Conservation (phyloP, 768 basidiomycete genomes). For the Phaeolepiota aurea region DNA sequence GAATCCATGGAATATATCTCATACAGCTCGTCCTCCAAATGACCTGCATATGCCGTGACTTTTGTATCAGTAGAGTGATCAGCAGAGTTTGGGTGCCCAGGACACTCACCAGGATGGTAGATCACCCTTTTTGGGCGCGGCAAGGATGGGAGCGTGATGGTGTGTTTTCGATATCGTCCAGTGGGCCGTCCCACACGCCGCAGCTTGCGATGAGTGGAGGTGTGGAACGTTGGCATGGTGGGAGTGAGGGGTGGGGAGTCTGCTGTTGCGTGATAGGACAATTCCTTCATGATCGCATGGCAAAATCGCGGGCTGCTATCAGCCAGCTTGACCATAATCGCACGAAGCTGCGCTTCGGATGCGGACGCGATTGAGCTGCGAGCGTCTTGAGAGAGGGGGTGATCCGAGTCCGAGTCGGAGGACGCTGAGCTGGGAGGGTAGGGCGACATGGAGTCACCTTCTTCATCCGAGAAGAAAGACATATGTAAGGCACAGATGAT, state of each 20-base stretch:
- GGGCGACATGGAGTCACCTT: constrained; percentile 15
- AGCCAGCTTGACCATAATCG: constrained; percentile 28
- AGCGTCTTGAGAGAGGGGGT: constrained; percentile 8
- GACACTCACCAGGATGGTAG: constrained; percentile 32
- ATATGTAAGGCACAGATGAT: no score
- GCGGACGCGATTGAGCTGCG: constrained; percentile 26
- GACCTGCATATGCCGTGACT: no score
- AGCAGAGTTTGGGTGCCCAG: not conserved
- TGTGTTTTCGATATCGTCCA: no score
- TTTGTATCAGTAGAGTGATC: not conserved
- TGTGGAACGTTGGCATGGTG: constrained; percentile 6
- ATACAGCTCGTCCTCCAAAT: constrained; percentile 27
- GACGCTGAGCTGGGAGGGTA: constrained; percentile 18
- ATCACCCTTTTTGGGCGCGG: not conserved
- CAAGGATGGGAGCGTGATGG: no score
- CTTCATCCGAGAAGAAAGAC: constrained; percentile 7
- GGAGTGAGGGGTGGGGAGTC: constrained; percentile 11
- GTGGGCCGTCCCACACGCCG: no score
- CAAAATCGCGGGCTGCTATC: constrained; percentile 24
- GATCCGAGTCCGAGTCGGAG: constrained; percentile 12
- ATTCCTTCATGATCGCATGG: constrained; percentile 29
- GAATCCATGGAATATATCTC: constrained; percentile 31
- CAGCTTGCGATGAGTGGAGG: no score
- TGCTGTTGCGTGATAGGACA: constrained; percentile 10
- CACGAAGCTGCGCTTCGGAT: constrained; percentile 28